Conservation (phyloP, 805 yeast genomes). For the Wickerhamiella siamensis region DNA sequence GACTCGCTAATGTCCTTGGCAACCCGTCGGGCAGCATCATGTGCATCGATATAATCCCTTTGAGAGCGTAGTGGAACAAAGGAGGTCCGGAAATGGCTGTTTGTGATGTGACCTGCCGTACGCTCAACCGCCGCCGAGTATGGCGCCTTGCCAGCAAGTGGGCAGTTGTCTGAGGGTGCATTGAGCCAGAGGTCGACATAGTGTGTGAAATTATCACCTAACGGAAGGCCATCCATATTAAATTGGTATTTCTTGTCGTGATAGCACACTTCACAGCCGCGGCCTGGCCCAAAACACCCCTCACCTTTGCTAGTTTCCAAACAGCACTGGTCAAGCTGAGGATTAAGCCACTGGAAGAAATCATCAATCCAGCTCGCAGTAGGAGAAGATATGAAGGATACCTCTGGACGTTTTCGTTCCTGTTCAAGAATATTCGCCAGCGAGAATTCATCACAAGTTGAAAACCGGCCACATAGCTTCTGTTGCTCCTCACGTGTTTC, state of each 20-base stretch:
- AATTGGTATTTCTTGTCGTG: slow-evolving; percentile 45
- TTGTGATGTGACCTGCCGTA: slow-evolving; percentile 30
- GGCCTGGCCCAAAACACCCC: slow-evolving; percentile 15
- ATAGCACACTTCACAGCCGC: slow-evolving; percentile 64
- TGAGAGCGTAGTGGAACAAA: slow-evolving; percentile 75
- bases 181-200: slow-evolving; percentile 72
- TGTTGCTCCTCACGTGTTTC: slow-evolving; percentile 52
- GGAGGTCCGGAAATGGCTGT: slow-evolving; percentile 46
- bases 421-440: slow-evolving; percentile 70
- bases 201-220: slow-evolving; percentile 52
- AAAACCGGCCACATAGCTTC: slow-evolving; percentile 71
- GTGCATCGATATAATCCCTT: slow-evolving; percentile 68
- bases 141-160: slow-evolving; percentile 91
- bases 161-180: slow-evolving; percentile 78
- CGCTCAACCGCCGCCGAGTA: slow-evolving; percentile 44
- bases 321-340: slow-evolving; percentile 77
- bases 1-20: slow-evolving; percentile 33
- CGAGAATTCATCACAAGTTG: slow-evolving; percentile 69
- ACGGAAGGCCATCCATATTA: slow-evolving; percentile 67
- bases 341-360: slow-evolving; percentile 73
- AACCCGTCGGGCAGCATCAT: slow-evolving; percentile 54
- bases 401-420: slow-evolving; percentile 53
- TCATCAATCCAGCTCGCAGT: slow-evolving; percentile 91
- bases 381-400: slow-evolving; percentile 64
- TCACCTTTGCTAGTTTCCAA: slow-evolving; percentile 27